These are phyloP conservation scores for Penicillium griseofulvum DNA, from an alignment of 2,329 filamentous ascomycete genomes.

Conservation along the genomic window DNA sequence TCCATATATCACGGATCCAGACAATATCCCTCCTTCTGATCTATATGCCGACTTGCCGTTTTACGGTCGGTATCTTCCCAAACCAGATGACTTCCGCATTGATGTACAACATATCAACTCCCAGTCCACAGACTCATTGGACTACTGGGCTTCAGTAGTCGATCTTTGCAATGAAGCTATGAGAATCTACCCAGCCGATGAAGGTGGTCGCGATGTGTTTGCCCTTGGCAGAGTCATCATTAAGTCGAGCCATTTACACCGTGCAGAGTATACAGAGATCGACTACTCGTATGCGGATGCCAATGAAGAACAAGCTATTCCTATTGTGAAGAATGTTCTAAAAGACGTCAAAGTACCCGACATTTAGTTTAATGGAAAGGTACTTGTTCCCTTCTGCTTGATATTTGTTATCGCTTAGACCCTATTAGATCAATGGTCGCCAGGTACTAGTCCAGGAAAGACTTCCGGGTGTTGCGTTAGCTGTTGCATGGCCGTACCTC, in stretches of 20 bases:
- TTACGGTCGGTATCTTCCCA: conserved; percentile 34
- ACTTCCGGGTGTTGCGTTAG: conserved; percentile 38
- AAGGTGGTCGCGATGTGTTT: conserved; percentile 44
- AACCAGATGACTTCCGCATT: conserved; percentile 29
- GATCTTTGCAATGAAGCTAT: conserved; percentile 28
- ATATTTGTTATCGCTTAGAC: conserved; percentile 4
- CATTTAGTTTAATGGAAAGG: conserved; percentile 43
- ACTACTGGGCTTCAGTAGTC: conserved; percentile 57
- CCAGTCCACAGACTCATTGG: conserved; percentile 52
- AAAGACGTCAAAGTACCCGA: conserved; percentile 33
- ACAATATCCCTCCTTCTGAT: conserved; percentile 32
- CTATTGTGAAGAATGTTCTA: conserved; percentile 31
- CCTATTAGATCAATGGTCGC: conserved; percentile 34
- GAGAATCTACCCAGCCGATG: conserved; percentile 34
- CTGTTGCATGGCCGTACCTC: conserved; percentile 40
- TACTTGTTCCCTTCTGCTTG: conserved; percentile 14
- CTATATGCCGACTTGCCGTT: conserved; percentile 30
- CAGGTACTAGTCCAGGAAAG: conserved; percentile 42
- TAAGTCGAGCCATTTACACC: conserved; percentile 37
- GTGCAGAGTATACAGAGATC: conserved; percentile 12
- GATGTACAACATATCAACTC: conserved; percentile 53
- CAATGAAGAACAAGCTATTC: conserved; percentile 41
- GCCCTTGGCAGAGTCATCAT: conserved; percentile 43
- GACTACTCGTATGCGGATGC: conserved; percentile 45
- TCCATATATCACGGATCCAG: conserved; percentile 24